Evolutionary conservation across 345 rosid species (phyloP).

Genomic region (Boechera retrofracta): DNA sequence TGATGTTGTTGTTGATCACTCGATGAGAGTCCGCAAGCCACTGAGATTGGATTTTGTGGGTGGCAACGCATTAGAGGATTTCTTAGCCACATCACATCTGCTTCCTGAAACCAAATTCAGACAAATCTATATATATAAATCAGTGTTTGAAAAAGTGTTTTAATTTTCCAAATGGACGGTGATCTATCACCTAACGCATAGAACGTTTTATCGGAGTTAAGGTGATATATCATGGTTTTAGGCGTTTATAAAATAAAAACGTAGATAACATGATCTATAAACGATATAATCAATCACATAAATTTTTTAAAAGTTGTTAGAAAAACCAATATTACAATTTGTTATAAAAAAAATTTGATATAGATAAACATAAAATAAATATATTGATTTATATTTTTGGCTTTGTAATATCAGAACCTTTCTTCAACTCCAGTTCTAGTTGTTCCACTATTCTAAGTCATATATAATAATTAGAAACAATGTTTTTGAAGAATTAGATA

Average conservation of each 20-base stretch:
- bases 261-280: no score
- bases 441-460: not conserved
- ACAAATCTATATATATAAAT: not conserved
- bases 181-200: no score
- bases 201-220: no score
- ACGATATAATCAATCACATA: not conserved
- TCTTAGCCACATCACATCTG: conserved; percentile 64
- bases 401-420: not conserved
- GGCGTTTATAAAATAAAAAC: no score
- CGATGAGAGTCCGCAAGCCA: conserved; percentile 43
- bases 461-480: not conserved
- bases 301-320: not conserved
- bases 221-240: no score
- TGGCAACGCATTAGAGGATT: conserved; percentile 50
- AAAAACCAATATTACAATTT: not conserved
- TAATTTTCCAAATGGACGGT: no score
- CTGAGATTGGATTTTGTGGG: conserved; percentile 14
- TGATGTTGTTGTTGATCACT: not conserved
- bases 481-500: not conserved
- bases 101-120: conserved; percentile 49
- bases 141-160: no score
- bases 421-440: not conserved
- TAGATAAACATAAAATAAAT: not conserved
- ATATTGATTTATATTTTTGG: no score
- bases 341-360: not conserved